Evolutionary conservation across 2,329 filamentous ascomycete species (phyloP).

Genomic region (Pseudopithomyces chartarum): DNA sequence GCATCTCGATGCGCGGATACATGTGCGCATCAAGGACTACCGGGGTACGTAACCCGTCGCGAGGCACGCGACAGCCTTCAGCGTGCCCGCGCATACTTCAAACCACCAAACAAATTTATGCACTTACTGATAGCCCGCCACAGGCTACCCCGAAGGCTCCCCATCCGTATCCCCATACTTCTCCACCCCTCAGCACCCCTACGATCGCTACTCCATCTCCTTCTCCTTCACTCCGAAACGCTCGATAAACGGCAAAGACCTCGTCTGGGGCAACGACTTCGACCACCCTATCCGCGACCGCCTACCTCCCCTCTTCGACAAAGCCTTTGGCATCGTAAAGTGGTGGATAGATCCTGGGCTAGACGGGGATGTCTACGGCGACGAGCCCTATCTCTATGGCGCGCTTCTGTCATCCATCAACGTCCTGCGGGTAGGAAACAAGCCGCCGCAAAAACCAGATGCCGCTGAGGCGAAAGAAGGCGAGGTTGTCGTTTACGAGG

Average conservation of each 20-base stretch:
- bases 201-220: slow-evolving; percentile 84
- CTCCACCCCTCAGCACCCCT: slow-evolving; percentile 66
- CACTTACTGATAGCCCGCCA: background rate
- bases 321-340: slow-evolving; percentile 82
- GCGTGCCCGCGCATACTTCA: background rate
- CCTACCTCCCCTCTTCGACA: slow-evolving; percentile 83
- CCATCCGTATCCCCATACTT: slow-evolving; percentile 80
- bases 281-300: slow-evolving; percentile 86
- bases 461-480: slow-evolving; percentile 67
- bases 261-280: slow-evolving; percentile 96
- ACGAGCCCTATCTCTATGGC: slow-evolving; percentile 84
- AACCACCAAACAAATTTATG: background rate
- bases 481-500: slow-evolving; percentile 61
- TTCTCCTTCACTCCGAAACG: slow-evolving; percentile 77
- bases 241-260: slow-evolving; percentile 68
- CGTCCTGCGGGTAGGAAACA: slow-evolving; percentile 67
- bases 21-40: slow-evolving; percentile 73
- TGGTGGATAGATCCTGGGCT: slow-evolving; percentile 92
- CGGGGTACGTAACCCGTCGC: slow-evolving; percentile 42
- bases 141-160: slow-evolving; percentile 73
- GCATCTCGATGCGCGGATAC: slow-evolving; percentile 69
- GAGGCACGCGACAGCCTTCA: background rate
- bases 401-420: slow-evolving; percentile 83
- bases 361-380: slow-evolving; percentile 87
- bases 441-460: slow-evolving; percentile 49